These are phyloP conservation scores for Penicillium sumatraense DNA, from an alignment of 2,329 filamentous ascomycete genomes.

Conservation along the genomic window DNA sequence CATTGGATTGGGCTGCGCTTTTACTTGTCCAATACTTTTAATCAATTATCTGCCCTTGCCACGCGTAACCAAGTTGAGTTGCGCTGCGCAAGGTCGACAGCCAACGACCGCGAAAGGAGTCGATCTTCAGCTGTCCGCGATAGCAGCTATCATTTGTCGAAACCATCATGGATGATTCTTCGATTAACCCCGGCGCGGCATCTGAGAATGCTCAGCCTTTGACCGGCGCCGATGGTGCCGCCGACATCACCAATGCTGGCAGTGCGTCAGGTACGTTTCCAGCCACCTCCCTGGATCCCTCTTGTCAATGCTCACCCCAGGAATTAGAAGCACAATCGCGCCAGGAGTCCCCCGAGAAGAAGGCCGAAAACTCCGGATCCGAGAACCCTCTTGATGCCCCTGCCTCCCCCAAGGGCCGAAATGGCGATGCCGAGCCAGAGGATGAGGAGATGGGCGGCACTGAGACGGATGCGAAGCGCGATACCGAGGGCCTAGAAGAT, in stretches of 20 bases:
- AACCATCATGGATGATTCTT: conserved; percentile 44
- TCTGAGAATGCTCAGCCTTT: conserved; percentile 34
- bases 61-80: conserved; percentile 16
- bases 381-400: conserved; percentile 74
- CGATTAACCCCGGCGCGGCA: conserved; percentile 29
- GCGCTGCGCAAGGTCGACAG: conserved; percentile 18
- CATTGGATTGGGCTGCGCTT: conserved; percentile 16
- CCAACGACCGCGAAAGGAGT: conserved; percentile 33
- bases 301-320: conserved; percentile 25
- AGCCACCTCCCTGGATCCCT: conserved; percentile 12
- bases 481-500: conserved; percentile 51
- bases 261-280: conserved; percentile 37
- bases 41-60: conserved; percentile 8
- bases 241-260: conserved; percentile 31
- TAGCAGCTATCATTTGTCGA: conserved; percentile 30
- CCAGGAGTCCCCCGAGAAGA: conserved; percentile 37
- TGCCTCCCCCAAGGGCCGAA: conserved; percentile 66
- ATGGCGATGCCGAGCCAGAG: conserved; percentile 61
- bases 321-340: conserved; percentile 38
- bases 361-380: conserved; percentile 43
- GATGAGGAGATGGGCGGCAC: conserved; percentile 83
- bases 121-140: conserved; percentile 36
- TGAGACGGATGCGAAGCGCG: conserved; percentile 49
- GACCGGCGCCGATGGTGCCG: conserved; percentile 33
- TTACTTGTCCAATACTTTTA: conserved; percentile 8